Evolutionary conservation across 495 filamentous ascomycete genomes (phyloP).

Genomic region (Aspergillus avenaceus): DNA sequence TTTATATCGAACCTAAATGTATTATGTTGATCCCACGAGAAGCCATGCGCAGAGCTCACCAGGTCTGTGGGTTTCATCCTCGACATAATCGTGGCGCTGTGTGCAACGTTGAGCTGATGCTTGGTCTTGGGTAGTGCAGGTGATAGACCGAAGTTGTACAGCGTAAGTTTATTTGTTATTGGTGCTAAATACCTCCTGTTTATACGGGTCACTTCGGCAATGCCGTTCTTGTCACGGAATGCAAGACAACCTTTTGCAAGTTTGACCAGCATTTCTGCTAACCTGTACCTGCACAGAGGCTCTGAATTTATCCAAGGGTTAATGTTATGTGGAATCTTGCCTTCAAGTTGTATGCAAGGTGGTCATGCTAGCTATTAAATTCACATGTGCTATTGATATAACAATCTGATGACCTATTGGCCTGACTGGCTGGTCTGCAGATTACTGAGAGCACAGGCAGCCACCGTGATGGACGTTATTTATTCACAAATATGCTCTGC

Average conservation of each 20-base stretch:
- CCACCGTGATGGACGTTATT: too few species aligned
- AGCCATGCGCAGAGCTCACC: conserved; percentile 1
- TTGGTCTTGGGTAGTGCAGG: not conserved
- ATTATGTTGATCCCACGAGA: not conserved
- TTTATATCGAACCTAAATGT: not conserved
- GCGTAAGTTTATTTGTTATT: not conserved
- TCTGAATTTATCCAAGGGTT: not conserved
- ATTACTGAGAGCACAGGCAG: too few species aligned
- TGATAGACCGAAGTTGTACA: not conserved
- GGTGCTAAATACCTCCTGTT: not conserved
- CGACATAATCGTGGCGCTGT: not conserved
- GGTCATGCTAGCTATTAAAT: too few species aligned
- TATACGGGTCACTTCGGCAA: not conserved
- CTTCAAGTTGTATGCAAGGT: too few species aligned
- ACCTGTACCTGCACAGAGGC: not conserved
- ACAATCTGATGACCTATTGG: too few species aligned
- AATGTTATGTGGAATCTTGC: not conserved
- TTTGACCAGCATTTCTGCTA: not conserved
- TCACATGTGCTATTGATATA: too few species aligned
- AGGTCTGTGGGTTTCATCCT: not conserved
- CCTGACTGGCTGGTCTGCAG: too few species aligned
- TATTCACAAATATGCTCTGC: not conserved
- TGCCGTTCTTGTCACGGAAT: not conserved
- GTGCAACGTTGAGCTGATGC: not conserved
- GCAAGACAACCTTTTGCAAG: not conserved